phyloP scores from a whole-genome alignment of 495 filamentous ascomycete genomes.

The Neurospora sp. region DNA sequence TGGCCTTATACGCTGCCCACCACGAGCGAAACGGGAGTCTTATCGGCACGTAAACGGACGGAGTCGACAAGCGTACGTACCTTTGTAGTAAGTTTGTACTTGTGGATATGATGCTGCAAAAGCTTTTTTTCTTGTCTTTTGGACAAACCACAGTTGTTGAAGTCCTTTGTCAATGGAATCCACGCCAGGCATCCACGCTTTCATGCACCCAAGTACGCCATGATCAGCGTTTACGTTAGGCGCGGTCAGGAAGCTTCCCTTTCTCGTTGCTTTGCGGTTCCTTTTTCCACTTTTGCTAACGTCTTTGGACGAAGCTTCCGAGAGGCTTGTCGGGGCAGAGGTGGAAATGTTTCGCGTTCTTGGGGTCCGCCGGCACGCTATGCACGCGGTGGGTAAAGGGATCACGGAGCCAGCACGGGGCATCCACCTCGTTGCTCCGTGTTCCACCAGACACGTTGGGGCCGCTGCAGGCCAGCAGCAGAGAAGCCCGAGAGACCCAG shows the following conservation, averaged over 20 bases:
- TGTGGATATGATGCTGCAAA: background rate
- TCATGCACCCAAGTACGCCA: background rate
- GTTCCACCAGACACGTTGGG: background rate
- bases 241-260: background rate
- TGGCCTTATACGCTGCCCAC: background rate
- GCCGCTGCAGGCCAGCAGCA: background rate
- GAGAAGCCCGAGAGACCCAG: background rate
- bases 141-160: background rate
- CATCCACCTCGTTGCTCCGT: background rate
- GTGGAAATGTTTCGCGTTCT: background rate
- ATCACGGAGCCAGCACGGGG: background rate
- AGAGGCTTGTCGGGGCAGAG: background rate
- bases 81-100: background rate
- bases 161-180: background rate
- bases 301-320: background rate
- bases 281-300: background rate
- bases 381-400: background rate
- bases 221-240: background rate
- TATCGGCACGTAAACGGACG: background rate
- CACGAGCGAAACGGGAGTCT: background rate
- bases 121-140: background rate
- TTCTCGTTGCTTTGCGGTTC: background rate
- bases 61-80: background rate
- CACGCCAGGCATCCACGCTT: background rate
- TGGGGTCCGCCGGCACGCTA: background rate